Evolutionary conservation across 108 stramenopile species (phyloP), one percentile per base, ranked within the genome.

Genomic region (Nannochloropsis salina): DNA sequence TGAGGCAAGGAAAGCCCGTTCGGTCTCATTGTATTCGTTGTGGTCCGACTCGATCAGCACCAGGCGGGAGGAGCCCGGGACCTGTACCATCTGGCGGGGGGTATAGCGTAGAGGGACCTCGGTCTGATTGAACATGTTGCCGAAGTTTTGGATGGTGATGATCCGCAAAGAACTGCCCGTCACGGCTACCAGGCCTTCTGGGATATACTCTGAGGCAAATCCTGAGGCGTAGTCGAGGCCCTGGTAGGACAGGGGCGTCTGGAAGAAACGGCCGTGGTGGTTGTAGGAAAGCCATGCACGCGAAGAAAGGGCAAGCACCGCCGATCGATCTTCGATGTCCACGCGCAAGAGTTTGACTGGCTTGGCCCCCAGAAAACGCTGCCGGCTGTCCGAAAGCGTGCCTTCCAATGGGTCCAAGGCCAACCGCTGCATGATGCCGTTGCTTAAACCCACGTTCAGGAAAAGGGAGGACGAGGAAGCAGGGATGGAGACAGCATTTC

Each of bases 101-200:
- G 98, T 99, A 89, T 98, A 89, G 79, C 89, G 87, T 22, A 99
- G 93, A 9, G 92, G 90, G n/a, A 96, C 86, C 42, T 86, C 90
- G 45, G 93, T 93, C 80, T 96, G 93, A 84, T 98, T 97, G 90
- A 98, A 99, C 22, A 94, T 90, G 87, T 95, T 95, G 82, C 93
- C 93, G 20, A 92, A 47, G 45, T 92, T 43, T 21, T 97, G 97
- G 21, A 98, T 89, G 8, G 95, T 94, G 43, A 99, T 85, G 86
- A 99, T 97, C 42, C 96, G 91, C 12, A 98, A 92, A 41, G 95
- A 95, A 44, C 91, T 93, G 20, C 96, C 98, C 9, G 95, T 92
- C 41, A 97, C 95, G 11, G 97, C 99, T 10, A 98, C 97, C 80
- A 99, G 93, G 42, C 97, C 99, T 86, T 99, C 97, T 42, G 91